phyloP scores from a whole-genome alignment of 768 basidiomycete species.

The Agrocybe chaxingu region DNA sequence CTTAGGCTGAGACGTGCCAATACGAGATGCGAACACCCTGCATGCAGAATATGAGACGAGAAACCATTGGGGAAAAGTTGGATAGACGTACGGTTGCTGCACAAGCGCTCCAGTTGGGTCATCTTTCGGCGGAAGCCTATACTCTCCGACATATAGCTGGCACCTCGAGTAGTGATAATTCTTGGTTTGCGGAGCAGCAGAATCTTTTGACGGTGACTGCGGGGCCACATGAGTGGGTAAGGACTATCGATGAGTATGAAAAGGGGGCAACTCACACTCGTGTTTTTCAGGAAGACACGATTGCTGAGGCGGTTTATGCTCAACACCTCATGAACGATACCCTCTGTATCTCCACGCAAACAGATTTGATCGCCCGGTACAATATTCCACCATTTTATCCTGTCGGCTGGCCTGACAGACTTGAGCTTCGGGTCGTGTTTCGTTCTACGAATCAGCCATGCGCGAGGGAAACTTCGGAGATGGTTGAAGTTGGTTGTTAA shows the following conservation, averaged over 20 bases:
- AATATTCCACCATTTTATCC: slow-evolving; percentile 86
- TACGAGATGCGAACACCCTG: slow-evolving; percentile 77
- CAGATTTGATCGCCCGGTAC: slow-evolving; percentile 82
- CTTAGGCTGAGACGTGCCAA: slow-evolving; percentile 56
- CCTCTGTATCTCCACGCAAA: slow-evolving; percentile 59
- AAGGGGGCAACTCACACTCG: slow-evolving; percentile 24
- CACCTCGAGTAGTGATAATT: slow-evolving; percentile 77
- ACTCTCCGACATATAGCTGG: slow-evolving; percentile 73
- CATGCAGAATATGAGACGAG: slow-evolving; percentile 3
- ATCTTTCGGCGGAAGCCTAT: slow-evolving; percentile 49
- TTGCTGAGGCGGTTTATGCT: slow-evolving; percentile 75
- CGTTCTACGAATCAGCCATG: slow-evolving; percentile 42
- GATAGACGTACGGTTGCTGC: slow-evolving; percentile 42
- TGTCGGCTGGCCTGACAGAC: slow-evolving; percentile 57
- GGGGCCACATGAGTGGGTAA: neutral
- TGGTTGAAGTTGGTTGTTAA: slow-evolving; percentile 70
- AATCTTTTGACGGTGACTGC: slow-evolving; percentile 19
- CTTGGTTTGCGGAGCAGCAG: slow-evolving; percentile 35
- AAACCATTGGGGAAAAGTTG: neutral
- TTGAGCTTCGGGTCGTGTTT: slow-evolving; percentile 48
- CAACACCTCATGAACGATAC: slow-evolving; percentile 63
- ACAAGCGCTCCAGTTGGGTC: slow-evolving; percentile 29
- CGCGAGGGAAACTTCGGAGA: slow-evolving; percentile 56
- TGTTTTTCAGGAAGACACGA: slow-evolving; percentile 52
- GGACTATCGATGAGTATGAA: neutral